Conservation (phyloP, 495 filamentous ascomycete species). For the Penicillium goetzii region DNA sequence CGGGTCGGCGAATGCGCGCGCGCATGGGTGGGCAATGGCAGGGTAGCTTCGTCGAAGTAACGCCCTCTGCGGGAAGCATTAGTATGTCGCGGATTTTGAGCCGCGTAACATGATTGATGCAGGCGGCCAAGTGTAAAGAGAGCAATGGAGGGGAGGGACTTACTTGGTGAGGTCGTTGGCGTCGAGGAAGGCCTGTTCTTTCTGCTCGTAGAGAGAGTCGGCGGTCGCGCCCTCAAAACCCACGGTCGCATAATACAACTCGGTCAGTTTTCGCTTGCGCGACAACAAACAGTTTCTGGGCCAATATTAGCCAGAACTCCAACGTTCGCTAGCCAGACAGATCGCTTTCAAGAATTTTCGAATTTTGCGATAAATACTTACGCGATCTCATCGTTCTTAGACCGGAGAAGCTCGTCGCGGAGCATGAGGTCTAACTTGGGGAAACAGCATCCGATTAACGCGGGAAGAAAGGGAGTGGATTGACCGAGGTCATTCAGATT, state of each 20-base stretch:
- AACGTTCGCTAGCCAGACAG: conserved; percentile 21
- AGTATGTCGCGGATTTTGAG: conserved; percentile 35
- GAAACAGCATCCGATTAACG: conserved; percentile 65
- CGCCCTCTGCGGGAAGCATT: conserved; percentile 61
- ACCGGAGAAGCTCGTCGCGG: conserved; percentile 60
- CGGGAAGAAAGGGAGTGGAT: conserved; percentile 50
- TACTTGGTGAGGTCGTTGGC: conserved; percentile 78
- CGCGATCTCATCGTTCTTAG: conserved; percentile 66
- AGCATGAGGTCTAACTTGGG: conserved; percentile 57
- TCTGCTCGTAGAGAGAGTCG: conserved; percentile 56
- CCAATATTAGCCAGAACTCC: conserved; percentile 43
- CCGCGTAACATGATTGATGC: conserved; percentile 19
- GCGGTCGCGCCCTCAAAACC: conserved; percentile 55
- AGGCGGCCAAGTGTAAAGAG: conserved; percentile 14
- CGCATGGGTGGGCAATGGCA: conserved; percentile 61
- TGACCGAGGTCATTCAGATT: conserved; percentile 55
- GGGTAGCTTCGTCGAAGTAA: conserved; percentile 68
- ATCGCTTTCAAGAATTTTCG: conserved; percentile 20
- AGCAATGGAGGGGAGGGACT: conserved; percentile 38
- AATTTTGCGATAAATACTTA: conserved; percentile 48
- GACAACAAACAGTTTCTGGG: conserved; percentile 72
- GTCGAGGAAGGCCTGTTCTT: conserved; percentile 67
- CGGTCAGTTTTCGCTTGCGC: conserved; percentile 82
- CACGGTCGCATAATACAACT: conserved; percentile 69
- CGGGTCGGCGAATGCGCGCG: conserved; percentile 34